Conservation (phyloP, 306 rosid species). For the Cucumis hystrix region DNA sequence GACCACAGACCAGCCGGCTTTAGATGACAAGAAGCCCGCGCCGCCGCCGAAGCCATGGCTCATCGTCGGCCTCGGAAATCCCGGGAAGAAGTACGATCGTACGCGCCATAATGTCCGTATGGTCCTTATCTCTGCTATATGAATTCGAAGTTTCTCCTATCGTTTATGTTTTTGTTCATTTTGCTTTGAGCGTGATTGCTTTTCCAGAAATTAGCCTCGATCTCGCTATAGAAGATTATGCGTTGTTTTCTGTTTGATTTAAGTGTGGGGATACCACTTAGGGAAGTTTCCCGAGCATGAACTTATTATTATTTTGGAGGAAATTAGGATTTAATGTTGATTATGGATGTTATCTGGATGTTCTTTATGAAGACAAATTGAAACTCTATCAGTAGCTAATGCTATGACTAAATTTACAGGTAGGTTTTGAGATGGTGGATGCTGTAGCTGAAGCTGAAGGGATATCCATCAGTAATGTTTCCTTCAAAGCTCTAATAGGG, state of each 20-base stretch:
- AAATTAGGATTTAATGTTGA: neutral
- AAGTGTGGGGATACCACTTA: neutral
- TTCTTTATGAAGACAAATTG: neutral
- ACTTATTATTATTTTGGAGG: neutral
- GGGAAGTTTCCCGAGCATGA: neutral
- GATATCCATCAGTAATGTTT: conserved; percentile 48
- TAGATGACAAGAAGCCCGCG: neutral
- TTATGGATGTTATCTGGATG: neutral
- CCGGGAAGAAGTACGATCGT: conserved; percentile 13
- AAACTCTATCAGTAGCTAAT: neutral
- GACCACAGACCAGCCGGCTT: neutral
- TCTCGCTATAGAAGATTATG: neutral
- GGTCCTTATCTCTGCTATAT: neutral
- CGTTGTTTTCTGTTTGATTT: neutral
- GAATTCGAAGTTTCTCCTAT: neutral
- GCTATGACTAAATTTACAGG: conserved; percentile 27
- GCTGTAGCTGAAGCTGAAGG: conserved; percentile 85
- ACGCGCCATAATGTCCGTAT: conserved; percentile 16
- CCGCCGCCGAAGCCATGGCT: conserved; percentile 15
- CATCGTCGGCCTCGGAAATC: conserved; percentile 13
- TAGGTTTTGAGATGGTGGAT: conserved; percentile 94
- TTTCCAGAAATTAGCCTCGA: neutral
- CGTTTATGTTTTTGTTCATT: neutral
- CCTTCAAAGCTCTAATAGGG: conserved; percentile 75
- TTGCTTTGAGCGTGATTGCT: neutral